These are phyloP conservation scores for Euphorbia pulcherrima DNA, from an alignment of 345 rosid species.

Conservation along the genomic window DNA sequence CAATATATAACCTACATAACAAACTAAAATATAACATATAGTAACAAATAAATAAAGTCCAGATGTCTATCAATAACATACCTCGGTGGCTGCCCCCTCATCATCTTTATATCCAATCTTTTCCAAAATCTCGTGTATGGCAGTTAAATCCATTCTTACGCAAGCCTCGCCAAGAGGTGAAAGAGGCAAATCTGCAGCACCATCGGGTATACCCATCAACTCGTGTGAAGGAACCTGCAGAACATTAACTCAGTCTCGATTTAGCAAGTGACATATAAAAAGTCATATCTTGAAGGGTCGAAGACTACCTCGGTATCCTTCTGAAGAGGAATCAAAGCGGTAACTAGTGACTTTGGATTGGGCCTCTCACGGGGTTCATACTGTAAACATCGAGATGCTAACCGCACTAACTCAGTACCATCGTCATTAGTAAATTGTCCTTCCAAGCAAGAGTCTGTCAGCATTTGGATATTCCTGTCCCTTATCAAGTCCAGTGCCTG, in stretches of 20 bases:
- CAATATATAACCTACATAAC: not conserved
- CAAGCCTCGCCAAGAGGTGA: constrained; percentile 90
- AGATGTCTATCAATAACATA: no score
- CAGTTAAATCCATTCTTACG: constrained; percentile 66
- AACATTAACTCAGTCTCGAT: constrained; percentile 10
- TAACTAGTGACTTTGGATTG: constrained; percentile 59
- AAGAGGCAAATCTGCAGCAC: constrained; percentile 47
- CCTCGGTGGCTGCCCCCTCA: constrained; percentile 82
- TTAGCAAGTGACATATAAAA: not conserved
- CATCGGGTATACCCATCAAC: constrained; percentile 71
- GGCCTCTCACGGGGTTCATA: constrained; percentile 94
- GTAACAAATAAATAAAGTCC: no score
- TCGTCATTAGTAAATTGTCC: constrained; percentile 81
- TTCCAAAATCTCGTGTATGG: constrained; percentile 73
- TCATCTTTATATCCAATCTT: constrained; percentile 81
- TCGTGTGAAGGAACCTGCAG: constrained; percentile 63
- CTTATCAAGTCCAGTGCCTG: constrained; percentile 96
- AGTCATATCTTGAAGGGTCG: constrained; percentile 12
- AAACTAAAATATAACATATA: not conserved
- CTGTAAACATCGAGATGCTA: constrained; percentile 91
- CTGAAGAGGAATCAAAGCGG: constrained; percentile 74
- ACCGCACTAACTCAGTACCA: constrained; percentile 80
- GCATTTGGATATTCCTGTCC: constrained; percentile 79
- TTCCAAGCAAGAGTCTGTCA: constrained; percentile 89
- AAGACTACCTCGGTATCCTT: constrained; percentile 82